Base-by-base conservation (phyloP, 106 monocot genomes). In the Dendrobium catenatum region DNA sequence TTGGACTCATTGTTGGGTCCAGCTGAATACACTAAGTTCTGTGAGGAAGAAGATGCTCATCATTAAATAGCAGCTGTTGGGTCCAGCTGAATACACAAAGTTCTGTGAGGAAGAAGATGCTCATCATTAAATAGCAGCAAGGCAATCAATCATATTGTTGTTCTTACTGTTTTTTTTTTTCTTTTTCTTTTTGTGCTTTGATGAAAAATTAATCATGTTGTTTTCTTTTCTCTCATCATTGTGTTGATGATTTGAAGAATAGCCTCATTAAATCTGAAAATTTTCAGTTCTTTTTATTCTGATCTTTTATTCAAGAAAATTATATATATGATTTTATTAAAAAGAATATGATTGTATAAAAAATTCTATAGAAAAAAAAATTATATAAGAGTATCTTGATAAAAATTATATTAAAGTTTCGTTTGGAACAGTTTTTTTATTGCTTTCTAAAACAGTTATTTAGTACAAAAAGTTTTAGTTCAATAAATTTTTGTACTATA, bases 61-160 rank as follows among this genome's bases (percentile, higher is more conserved):
- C 17, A 56, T 56, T 56, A 56, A n/a, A n/a, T n/a, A n/a, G n/a
- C n/a, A n/a, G n/a, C n/a, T 94, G 82, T 77, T 92, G 90, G 92
- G 88, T 22, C 55, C 96, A 16, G 73, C 73, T 61, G 89, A 90
- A 40, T 96, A 96, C 86, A 92, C 87, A 18, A 92, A 92, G 44
- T 81, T 84, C 76, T 96, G 96, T 29, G 92, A 92, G 82, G 96
- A 94, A 81, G 96, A 94, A 83, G 96, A 96, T 85, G 93, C 46
- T 9, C 56, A 56, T 20, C 17, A 56, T 56, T 56, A 56, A 56
- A 20, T 17, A 18, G 2, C 4, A 56, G 56, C 20, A 56, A 56
- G 20, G 56, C 15, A 18, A 56, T 17, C 16, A 20, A 18, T 56
- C 15, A 56, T 56, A 5, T 37, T 37, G 9, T 6, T 46, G 6